Conservation (phyloP, 108 stramenopile genomes). For the Cyclotella sp. region DNA sequence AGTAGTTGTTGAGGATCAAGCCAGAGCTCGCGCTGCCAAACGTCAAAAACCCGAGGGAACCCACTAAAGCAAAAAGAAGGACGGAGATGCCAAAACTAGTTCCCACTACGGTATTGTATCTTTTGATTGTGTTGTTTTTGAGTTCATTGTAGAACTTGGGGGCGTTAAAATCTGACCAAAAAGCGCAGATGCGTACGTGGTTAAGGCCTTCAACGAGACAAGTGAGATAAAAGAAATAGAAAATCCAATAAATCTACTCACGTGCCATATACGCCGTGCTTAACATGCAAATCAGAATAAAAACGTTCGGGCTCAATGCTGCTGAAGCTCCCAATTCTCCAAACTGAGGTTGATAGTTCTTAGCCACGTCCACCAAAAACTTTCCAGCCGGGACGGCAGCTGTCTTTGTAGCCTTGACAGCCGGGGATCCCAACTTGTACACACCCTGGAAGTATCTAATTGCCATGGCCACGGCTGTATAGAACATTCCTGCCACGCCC, state of each 20-base stretch:
- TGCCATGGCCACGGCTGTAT: slow-evolving; percentile 79
- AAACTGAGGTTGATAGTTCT: slow-evolving; percentile 49
- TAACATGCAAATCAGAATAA: slow-evolving; percentile 84
- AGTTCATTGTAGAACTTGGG: slow-evolving; percentile 93
- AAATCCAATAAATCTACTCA: background rate
- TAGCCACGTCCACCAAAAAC: slow-evolving; percentile 50
- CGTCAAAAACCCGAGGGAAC: slow-evolving; percentile 83
- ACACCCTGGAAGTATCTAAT: slow-evolving; percentile 71
- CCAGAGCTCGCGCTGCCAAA: slow-evolving; percentile 82
- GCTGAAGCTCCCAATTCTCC: slow-evolving; percentile 54
- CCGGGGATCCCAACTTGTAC: slow-evolving; percentile 59
- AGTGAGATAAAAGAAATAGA: background rate
- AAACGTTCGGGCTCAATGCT: slow-evolving; percentile 65
- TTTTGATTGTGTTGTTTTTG: slow-evolving; percentile 76
- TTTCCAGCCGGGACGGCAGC: slow-evolving; percentile 53
- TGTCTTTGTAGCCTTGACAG: slow-evolving; percentile 26
- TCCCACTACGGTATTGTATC: slow-evolving; percentile 81
- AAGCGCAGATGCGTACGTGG: background rate
- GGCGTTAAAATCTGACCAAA: slow-evolving; percentile 76
- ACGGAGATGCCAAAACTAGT: slow-evolving; percentile 76
- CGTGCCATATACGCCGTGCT: slow-evolving; percentile 89
- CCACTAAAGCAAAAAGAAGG: slow-evolving; percentile 62
- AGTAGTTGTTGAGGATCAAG: slow-evolving; percentile 92
- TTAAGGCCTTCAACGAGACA: background rate
- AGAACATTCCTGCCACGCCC: slow-evolving; percentile 87